phyloP scores from a whole-genome alignment of 148 eudicot species.

The Cornus controversa region DNA sequence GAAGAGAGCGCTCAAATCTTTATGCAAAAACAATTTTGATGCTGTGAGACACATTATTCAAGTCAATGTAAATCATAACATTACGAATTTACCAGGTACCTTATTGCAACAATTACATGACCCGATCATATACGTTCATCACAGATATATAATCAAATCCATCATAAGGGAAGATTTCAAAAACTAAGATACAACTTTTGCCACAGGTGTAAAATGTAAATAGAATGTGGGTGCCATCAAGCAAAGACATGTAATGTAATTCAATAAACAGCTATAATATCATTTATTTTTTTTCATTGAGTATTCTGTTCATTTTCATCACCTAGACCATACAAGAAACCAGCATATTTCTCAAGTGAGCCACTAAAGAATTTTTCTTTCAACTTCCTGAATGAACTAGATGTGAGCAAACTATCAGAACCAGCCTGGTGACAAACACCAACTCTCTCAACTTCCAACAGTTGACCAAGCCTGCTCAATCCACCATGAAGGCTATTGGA shows the following conservation, averaged over 20 bases:
- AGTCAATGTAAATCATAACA: too few species aligned
- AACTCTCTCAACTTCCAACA: constrained; percentile 45
- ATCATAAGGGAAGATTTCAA: background rate
- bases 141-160: background rate
- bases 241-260: constrained; percentile 2
- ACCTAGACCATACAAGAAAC: constrained; percentile 51
- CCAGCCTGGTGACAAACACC: constrained; percentile 51
- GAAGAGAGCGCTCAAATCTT: too few species aligned
- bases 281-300: constrained; percentile 15
- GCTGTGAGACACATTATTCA: too few species aligned
- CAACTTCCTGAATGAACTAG: constrained; percentile 49
- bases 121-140: too few species aligned
- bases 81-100: too few species aligned
- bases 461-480: constrained; percentile 41
- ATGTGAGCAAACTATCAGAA: constrained; percentile 51
- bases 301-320: constrained; percentile 31
- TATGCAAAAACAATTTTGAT: too few species aligned
- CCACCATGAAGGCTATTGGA: constrained; percentile 44
- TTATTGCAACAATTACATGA: too few species aligned
- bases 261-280: background rate
- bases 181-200: constrained; percentile 18
- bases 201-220: constrained; percentile 23
- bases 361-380: constrained; percentile 40
- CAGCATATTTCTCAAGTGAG: constrained; percentile 46
- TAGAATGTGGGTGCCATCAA: constrained; percentile 16